These are phyloP conservation scores for Cystofilobasidium capitatum DNA, from an alignment of 768 basidiomycete genomes.

Conservation along the genomic window DNA sequence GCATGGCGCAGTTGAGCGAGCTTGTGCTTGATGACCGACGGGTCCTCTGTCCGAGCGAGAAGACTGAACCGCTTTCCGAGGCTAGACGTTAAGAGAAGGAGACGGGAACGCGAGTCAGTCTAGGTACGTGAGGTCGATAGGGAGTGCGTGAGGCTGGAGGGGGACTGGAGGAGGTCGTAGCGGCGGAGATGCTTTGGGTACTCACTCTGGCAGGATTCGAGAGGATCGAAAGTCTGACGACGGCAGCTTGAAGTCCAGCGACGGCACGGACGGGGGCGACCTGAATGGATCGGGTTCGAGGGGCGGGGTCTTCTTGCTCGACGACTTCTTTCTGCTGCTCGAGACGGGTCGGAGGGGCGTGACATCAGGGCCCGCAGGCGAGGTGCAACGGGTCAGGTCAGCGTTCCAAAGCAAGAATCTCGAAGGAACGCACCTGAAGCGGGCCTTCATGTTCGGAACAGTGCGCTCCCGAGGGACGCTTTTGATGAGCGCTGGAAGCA, in stretches of 20 bases:
- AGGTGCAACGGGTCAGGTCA: too few relatives aligned
- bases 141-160: background rate
- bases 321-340: conserved; percentile 12
- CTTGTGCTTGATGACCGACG: background rate
- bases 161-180: background rate
- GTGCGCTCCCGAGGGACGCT: too few relatives aligned
- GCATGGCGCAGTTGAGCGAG: conserved; percentile 1
- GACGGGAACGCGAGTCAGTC: background rate
- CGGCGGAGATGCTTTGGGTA: background rate
- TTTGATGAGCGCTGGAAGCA: background rate
- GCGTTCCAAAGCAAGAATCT: too few relatives aligned
- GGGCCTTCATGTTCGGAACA: conserved; percentile 2
- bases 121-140: too few relatives aligned
- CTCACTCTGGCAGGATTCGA: conserved; percentile 18
- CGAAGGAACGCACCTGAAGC: background rate
- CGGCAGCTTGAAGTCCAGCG: background rate
- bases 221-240: conserved; percentile 3
- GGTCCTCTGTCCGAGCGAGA: conserved; percentile 12
- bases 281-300: background rate
- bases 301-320: background rate
- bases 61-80: conserved; percentile 19
- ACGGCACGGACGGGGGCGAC: background rate
- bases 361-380: background rate
- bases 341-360: background rate
- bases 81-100: background rate